Evolutionary conservation across 2,329 filamentous ascomycete genomes (phyloP), one percentile per base, ranked within the genome.

Genomic region (Bipolaris bicolor): DNA sequence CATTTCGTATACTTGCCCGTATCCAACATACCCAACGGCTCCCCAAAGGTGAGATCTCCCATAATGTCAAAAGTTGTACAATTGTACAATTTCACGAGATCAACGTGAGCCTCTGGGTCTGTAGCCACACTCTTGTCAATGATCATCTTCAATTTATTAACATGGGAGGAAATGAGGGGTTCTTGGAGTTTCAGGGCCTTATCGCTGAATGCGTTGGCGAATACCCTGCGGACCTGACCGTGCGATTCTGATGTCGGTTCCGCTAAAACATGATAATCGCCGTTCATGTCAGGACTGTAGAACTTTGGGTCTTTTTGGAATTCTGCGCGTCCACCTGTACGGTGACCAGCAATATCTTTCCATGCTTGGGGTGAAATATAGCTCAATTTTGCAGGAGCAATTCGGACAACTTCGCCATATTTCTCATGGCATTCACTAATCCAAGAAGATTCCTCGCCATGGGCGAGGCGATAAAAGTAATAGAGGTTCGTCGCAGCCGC

Each of bases 131-230:
- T 7, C 7, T 37, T 33, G 7, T 49, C 15, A 11, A 49, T 16
- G 10, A n/a, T 37, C 5, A 10, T 33, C 10, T 36, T 49, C 6
- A 49, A 9, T 16, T 49, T 49, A n/a, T 73, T 68, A 9, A 75
- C 70, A 55, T 79, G 77, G 1, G 50, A 47, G 29, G 70, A 57
- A 51, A 81, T 59, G 58, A 76, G 61, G 3, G 65, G 59, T 56
- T 76, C 71, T 57, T 78, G 76, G 22, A 68, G 60, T 24, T 69
- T 68, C 39, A 78, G 51, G 0, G 73, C 73, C 50, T 67, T 67
- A 29, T 75, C 67, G 3, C 70, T 74, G 60, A 78, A 78, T 7
- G 73, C 71, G 51, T 75, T 63, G 3, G 37, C 75, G 62, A 31
- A 75, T 31, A 53, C 9, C 22, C 20, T 53, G 20, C 46, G 46